These are phyloP conservation scores for Didymella lethalis DNA, from an alignment of 2,329 filamentous ascomycete species.

Conservation along the genomic window DNA sequence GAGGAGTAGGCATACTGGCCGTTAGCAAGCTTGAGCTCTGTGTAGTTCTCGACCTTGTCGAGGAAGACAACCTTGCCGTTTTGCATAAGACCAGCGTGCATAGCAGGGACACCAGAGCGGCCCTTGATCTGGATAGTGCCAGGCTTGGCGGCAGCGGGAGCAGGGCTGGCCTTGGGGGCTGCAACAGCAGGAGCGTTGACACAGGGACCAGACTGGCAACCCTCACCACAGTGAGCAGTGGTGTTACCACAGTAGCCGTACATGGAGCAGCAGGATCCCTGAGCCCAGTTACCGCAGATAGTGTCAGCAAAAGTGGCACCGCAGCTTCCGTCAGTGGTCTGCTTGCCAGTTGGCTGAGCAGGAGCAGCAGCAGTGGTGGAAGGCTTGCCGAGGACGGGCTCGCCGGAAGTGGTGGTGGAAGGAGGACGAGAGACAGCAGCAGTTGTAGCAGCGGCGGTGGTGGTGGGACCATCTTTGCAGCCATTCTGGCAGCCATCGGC, in stretches of 20 bases:
- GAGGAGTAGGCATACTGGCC: slow-evolving; percentile 67
- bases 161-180: slow-evolving; percentile 55
- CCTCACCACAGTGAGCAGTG: slow-evolving; percentile 62
- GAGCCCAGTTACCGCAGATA: slow-evolving; percentile 61
- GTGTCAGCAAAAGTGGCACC: slow-evolving; percentile 59
- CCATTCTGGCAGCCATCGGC: slow-evolving; percentile 53
- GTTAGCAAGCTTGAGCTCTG: slow-evolving; percentile 62
- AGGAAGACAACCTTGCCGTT: slow-evolving; percentile 68
- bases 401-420: slow-evolving; percentile 44
- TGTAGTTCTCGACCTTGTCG: slow-evolving; percentile 71
- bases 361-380: slow-evolving; percentile 22
- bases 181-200: slow-evolving; percentile 51
- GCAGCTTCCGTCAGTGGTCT: slow-evolving; percentile 63
- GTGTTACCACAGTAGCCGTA: slow-evolving; percentile 64
- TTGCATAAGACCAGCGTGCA: slow-evolving; percentile 67
- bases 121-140: slow-evolving; percentile 61
- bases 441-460: slow-evolving; percentile 16
- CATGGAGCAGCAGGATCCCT: slow-evolving; percentile 64
- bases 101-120: slow-evolving; percentile 67
- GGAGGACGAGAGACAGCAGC: slow-evolving; percentile 39
- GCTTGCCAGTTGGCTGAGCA: slow-evolving; percentile 34
- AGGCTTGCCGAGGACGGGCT: slow-evolving; percentile 50
- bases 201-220: slow-evolving; percentile 64
- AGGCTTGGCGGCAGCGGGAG: slow-evolving; percentile 55
- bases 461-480: slow-evolving; percentile 38